phyloP scores from a whole-genome alignment of 2,329 filamentous ascomycete genomes.

The Daldinia sp. region DNA sequence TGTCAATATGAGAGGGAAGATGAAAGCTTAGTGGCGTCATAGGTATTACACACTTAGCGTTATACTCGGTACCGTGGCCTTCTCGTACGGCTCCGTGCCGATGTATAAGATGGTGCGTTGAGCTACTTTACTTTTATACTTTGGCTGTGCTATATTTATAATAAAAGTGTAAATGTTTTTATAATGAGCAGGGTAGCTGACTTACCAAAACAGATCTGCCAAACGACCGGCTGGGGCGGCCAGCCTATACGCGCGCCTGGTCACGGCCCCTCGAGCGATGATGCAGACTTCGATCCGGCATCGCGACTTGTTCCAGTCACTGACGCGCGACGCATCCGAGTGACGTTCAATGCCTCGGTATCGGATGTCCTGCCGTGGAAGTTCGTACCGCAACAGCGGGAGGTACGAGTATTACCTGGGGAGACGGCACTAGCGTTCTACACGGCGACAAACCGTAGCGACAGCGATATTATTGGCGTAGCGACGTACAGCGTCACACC shows the following conservation, averaged over 20 bases:
- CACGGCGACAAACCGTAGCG: constrained; percentile 91
- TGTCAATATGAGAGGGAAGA: neutral
- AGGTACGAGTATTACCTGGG: constrained; percentile 93
- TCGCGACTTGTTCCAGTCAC: constrained; percentile 84
- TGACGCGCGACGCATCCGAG: constrained; percentile 84
- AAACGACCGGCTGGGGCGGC: constrained; percentile 90
- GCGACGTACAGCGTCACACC: constrained; percentile 98
- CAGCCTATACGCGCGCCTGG: constrained; percentile 87
- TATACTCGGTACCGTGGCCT: constrained; percentile 81
- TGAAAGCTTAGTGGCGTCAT: constrained; percentile 41
- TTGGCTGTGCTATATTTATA: neutral
- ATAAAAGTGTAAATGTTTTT: no score
- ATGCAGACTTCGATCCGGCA: constrained; percentile 69
- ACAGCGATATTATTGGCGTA: constrained; percentile 95
- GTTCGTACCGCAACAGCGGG: constrained; percentile 94
- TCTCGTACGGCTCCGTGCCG: constrained; percentile 86
- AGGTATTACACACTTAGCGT: constrained; percentile 82
- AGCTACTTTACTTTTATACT: neutral
- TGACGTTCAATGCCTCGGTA: constrained; percentile 95
- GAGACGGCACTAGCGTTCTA: constrained; percentile 98
- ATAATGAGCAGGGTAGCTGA: neutral
- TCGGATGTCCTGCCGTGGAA: constrained; percentile 98
- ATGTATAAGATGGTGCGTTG: constrained; percentile 83
- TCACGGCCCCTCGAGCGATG: constrained; percentile 67
- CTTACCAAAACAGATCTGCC: constrained; percentile 72